Base-by-base conservation (phyloP, 352 stramenopile genomes). In the Pythium scleroteichum region DNA sequence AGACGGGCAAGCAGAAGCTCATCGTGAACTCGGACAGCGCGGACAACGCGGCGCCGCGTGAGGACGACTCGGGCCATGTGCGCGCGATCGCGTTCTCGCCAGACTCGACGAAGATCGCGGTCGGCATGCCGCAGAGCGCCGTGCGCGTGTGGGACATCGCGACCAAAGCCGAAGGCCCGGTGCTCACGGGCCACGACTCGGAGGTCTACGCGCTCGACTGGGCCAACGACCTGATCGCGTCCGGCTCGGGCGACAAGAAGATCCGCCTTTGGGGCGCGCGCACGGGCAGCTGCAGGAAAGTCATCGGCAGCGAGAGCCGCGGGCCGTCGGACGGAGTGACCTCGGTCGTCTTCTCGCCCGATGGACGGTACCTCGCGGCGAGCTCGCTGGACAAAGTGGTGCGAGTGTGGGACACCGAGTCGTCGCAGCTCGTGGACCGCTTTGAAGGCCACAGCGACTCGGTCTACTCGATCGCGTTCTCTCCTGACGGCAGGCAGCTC, bases 151-250 rank as follows among this genome's bases (percentile, higher is more conserved):
- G 81, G 81, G 83, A 93, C 61, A 91, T 93, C 64, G 83, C 75
- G 7, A 80, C 83, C 29, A 91, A 93, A 56, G 82, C 91, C 46
- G 83, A 91, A 77, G 81, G 76, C 20, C 79, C 76, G 10, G 66
- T 79, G 17, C 83, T 93, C 70, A 82, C 79, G 39, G 83, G 83
- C 45, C 83, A 93, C 61, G 83, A 93, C 52, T 88, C 82, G 14
- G 83, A 93, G 58, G 91, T 93, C 61, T 93, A 93, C 68, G 90
- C 83, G 48, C 61, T 93, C 19, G 83, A 91, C 56, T 93, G 90
- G 48, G 81, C 91, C 45, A 88, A 88, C 52, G 81, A 93, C 59
- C 66, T 91, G 51, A 93, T 93, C 56, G 83, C 89, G 23, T 91
- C 81, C 16, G 83, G 83, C 33, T 90, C 79, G 9, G 83, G 83